Conservation (phyloP, 768 basidiomycete species). For the Mycena indigotica region DNA sequence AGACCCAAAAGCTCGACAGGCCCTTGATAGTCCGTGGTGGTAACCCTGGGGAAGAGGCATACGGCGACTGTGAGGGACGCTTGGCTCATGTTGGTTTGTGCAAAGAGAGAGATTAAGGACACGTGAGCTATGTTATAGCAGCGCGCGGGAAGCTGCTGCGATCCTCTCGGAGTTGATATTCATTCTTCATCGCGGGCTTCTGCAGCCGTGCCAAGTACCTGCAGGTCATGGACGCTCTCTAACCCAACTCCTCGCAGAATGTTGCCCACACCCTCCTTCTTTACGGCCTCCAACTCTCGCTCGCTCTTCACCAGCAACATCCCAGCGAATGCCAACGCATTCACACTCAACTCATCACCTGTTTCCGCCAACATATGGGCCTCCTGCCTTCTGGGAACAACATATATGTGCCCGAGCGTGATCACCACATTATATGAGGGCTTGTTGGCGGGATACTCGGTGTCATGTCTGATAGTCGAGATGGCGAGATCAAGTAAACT, state of each 20-base stretch:
- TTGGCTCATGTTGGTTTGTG: slow-evolving; percentile 20
- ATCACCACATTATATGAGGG: slow-evolving; percentile 85
- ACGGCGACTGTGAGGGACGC: slow-evolving; percentile 27
- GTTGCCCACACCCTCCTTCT: slow-evolving; percentile 59
- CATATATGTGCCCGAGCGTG: slow-evolving; percentile 80
- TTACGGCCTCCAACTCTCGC: slow-evolving; percentile 70
- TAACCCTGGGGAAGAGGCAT: slow-evolving; percentile 33
- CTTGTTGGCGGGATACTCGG: slow-evolving; percentile 59
- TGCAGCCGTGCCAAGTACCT: slow-evolving; percentile 51
- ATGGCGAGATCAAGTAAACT: slow-evolving; percentile 76
- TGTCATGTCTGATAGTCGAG: slow-evolving; percentile 69
- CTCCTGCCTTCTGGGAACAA: slow-evolving; percentile 79
- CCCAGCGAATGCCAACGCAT: slow-evolving; percentile 89
- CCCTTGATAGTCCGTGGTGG: slow-evolving; percentile 34
- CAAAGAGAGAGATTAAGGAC: no score
- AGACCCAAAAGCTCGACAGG: slow-evolving; percentile 34
- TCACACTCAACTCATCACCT: slow-evolving; percentile 68
- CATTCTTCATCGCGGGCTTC: slow-evolving; percentile 26
- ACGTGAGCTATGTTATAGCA: no score
- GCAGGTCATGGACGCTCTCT: slow-evolving; percentile 67
- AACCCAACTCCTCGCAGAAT: slow-evolving; percentile 69
- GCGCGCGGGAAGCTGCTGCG: no score
- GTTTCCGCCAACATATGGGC: slow-evolving; percentile 53
- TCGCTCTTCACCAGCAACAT: slow-evolving; percentile 87
- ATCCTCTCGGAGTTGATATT: no score